Conservation (phyloP, 257 asterid genomes). For the Solanum verrucosum region DNA sequence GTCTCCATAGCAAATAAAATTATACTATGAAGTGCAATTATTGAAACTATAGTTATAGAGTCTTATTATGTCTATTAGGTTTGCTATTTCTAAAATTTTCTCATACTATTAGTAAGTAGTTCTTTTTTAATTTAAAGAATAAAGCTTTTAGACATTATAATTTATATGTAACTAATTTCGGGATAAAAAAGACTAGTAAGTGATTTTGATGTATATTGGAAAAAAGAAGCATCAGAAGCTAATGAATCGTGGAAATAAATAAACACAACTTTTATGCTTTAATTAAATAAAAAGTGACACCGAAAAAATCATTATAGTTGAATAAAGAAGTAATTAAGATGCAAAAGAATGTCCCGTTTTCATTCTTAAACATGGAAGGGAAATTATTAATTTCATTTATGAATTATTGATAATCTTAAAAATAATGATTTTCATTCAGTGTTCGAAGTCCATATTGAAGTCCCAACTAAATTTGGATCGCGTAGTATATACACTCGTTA, state of each 20-base stretch:
- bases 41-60: no score
- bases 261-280: not conserved
- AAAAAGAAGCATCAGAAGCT: not conserved
- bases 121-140: not conserved
- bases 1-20: no score
- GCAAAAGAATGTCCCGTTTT: not conserved
- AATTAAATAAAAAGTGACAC: not conserved
- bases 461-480: no score
- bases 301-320: not conserved
- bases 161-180: no score
- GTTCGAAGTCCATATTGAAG: no score
- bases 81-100: not conserved
- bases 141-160: not conserved
- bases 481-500: no score
- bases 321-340: no score
- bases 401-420: no score
- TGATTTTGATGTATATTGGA: not conserved
- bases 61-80: not conserved
- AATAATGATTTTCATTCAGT: no score
- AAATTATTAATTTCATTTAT: no score
- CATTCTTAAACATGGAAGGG: not conserved
- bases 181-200: not conserved
- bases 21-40: not conserved
- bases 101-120: no score
- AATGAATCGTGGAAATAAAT: not conserved